Conservation (phyloP, 2,329 filamentous ascomycete genomes). For the Kalmusia sp. region DNA sequence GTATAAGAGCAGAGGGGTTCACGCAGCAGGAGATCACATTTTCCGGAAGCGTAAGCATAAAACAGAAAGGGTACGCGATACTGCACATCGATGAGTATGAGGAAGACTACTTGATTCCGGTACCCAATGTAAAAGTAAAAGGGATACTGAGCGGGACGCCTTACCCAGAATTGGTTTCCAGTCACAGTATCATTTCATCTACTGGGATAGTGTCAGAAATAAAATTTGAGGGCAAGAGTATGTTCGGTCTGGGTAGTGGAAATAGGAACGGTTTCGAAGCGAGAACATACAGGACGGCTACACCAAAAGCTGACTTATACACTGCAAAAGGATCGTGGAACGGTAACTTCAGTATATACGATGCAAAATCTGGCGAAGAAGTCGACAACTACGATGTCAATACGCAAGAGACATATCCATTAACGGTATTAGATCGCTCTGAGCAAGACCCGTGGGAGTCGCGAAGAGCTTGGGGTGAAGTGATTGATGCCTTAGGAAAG, state of each 20-base stretch:
- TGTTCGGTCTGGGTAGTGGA: slow-evolving; percentile 44
- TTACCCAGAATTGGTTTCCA: slow-evolving; percentile 53
- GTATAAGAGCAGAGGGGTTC: slow-evolving; percentile 54
- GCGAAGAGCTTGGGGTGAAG: slow-evolving; percentile 51
- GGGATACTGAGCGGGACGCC: slow-evolving; percentile 52
- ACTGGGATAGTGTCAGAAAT: slow-evolving; percentile 51
- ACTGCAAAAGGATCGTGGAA: slow-evolving; percentile 52
- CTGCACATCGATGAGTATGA: slow-evolving; percentile 52
- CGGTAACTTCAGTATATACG: slow-evolving; percentile 46
- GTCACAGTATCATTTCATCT: slow-evolving; percentile 51
- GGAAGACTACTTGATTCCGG: slow-evolving; percentile 54
- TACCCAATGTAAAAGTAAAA: slow-evolving; percentile 55
- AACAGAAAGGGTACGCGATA: slow-evolving; percentile 55
- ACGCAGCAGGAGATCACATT: slow-evolving; percentile 57
- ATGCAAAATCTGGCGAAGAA: slow-evolving; percentile 38
- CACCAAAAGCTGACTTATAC: slow-evolving; percentile 43
- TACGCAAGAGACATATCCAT: slow-evolving; percentile 23
- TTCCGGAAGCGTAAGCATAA: slow-evolving; percentile 52
- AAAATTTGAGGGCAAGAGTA: slow-evolving; percentile 53
- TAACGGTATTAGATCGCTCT: slow-evolving; percentile 35
- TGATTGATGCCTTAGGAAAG: slow-evolving; percentile 46
- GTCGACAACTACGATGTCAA: slow-evolving; percentile 47
- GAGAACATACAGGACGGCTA: slow-evolving; percentile 43
- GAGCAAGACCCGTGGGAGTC: slow-evolving; percentile 56
- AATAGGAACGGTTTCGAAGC: slow-evolving; percentile 52